Base-by-base conservation (phyloP, 768 basidiomycete species). In the Fibroporia radiculosa region DNA sequence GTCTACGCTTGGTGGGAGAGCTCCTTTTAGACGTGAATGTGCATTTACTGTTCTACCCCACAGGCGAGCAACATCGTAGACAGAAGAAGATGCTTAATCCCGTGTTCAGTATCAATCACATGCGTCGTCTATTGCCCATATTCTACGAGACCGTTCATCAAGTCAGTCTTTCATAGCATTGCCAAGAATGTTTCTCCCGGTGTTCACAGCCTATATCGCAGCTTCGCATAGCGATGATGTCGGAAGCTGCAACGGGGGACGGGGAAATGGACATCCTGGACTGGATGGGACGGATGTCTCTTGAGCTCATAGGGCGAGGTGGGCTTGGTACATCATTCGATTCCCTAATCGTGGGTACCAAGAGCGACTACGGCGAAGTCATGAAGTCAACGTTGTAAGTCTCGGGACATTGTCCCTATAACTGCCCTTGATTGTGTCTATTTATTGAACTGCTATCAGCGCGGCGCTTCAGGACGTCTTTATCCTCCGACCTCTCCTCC, bases 401-500 rank as follows among this genome's bases (percentile, higher is more conserved):
- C 28, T 43, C 16, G 26, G 25, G 29, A 11, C 4, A 41, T 27
- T 18, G 8, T 7, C 16, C 6, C 14, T 8, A 18, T 35, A 35
- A 7, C 8, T 35, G 34, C 34, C 16, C 8, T 31, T n/a, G n/a
- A 31, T 31, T 8, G 29, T n/a, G n/a, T 24, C 10, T 11, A 33
- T 19, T 27, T 42, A 28, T 20, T 12, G 14, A 7, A 11, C 38
- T 20, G 36, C 7, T 36, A 74, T 73, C 18, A 75, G 74, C 19
- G 72, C 75, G 0, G 69, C 69, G 0, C 49, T 73, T 16, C 68
- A 70, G 42, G 65, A 61, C 5, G 56, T 74, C 3, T 64, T 68
- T 16, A 34, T 74, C 20, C 59, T 69, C 6, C 66, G 72, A 12
- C 69, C 69, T 43, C 69, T 74, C 46, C 66, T 72, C 1, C 73